Base-by-base conservation (phyloP, 139 green algal genomes). In the Tetratostichococcus sp. region DNA sequence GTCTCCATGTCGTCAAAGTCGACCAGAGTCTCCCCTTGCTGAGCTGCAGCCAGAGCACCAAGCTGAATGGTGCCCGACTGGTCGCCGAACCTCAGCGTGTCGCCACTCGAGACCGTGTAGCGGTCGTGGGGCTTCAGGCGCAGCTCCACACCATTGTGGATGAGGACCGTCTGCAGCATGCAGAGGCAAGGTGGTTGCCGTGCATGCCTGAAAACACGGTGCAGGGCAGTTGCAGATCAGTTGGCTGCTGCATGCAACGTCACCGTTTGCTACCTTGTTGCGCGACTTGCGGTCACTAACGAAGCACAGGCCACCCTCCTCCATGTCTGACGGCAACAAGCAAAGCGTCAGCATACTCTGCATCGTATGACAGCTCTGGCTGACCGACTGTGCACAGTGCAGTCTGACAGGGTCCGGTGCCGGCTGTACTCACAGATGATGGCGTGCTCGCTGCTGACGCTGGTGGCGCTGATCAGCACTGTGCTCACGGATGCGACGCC, bases 381-480 rank as follows among this genome's bases (percentile, higher is more conserved):
- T n/a, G n/a, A n/a, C n/a, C n/a, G n/a, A n/a, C n/a, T n/a, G n/a
- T n/a, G n/a, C n/a, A n/a, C n/a, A n/a, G n/a, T n/a, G n/a, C n/a
- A n/a, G n/a, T n/a, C n/a, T n/a, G n/a, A n/a, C n/a, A n/a, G n/a
- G n/a, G n/a, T n/a, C n/a, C n/a, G n/a, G n/a, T n/a, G n/a, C n/a
- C n/a, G n/a, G n/a, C n/a, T 39, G 39, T 50, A 31, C 73, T 73
- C 43, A 78, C 74, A 78, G 34, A 78, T 69, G 33, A 66, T 67
- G 25, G 66, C 66, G 43, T 78, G 74, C 30, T 35, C 58, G 19
- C 59, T 42, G 23, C 66, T 72, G 42, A 78, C 58, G 43, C 74
- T 73, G 42, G 31, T 34, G 23, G 25, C 34, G 17, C 67, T 30
- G 6, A 74, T 21, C 35, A 73, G 66, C 3, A 74, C 8, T 11